Conservation (phyloP, 1,284 basidiomycete species). For the Ceratobasidium sp. region DNA sequence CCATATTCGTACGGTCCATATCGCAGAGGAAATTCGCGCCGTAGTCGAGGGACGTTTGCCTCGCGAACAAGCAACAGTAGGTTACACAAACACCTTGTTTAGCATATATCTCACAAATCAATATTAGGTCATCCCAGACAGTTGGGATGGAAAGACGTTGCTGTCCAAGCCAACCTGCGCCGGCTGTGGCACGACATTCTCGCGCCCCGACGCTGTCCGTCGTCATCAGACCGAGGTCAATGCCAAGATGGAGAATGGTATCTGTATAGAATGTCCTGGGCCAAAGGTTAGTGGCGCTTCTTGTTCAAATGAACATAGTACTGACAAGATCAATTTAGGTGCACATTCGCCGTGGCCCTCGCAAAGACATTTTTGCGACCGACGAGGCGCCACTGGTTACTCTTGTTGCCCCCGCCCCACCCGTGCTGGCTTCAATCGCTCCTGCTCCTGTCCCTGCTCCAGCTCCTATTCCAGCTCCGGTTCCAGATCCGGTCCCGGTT, state of each 20-base stretch:
- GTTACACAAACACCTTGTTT: neutral
- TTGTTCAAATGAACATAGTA: neutral
- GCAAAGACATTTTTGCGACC: conserved; percentile 10
- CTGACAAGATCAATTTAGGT: neutral
- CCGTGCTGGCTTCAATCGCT: too few species aligned
- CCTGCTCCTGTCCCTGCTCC: neutral
- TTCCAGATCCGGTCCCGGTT: neutral
- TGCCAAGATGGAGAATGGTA: conserved; percentile 23
- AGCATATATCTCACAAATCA: neutral
- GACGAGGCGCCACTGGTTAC: neutral
- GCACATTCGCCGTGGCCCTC: conserved; percentile 20
- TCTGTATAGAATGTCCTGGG: conserved; percentile 27
- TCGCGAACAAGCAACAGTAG: neutral
- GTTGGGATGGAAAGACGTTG: conserved; percentile 25
- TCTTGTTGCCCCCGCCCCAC: too few species aligned
- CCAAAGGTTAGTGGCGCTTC: conserved; percentile 7
- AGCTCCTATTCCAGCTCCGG: neutral
- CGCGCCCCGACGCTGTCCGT: conserved; percentile 31
- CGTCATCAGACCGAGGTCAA: conserved; percentile 34
- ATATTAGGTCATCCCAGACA: conserved; percentile 22
- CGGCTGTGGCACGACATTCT: conserved; percentile 28
- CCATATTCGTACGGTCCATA: conserved; percentile 23
- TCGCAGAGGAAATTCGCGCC: conserved; percentile 25
- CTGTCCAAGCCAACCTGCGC: conserved; percentile 16
- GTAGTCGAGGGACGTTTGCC: conserved; percentile 28